Base-by-base conservation (phyloP, 2,329 filamentous ascomycete species). In the Penicillium hesseltinei region DNA sequence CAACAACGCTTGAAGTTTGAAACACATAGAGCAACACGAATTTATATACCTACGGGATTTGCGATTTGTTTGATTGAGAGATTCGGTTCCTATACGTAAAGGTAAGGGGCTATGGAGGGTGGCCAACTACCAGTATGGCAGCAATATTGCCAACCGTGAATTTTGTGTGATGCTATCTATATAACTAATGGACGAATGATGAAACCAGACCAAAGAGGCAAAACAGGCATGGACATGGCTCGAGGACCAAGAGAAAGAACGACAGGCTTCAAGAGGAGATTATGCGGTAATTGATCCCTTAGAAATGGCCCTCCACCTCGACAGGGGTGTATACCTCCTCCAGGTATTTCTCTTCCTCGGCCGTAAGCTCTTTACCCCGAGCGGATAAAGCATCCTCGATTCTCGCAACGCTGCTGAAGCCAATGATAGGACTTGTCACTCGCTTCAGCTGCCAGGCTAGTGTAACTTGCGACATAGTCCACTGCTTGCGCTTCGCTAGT, bases 331-430 rank as follows among this genome's bases (percentile, higher is more conserved):
- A 89, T n/a, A 81, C 76, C 68, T 85, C 84, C 70, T 88, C 86
- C 5, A 88, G 71, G 63, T 84, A 86, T 52, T 79, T 77, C 60
- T 83, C 78, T 66, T 89, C 86, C 58, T 88, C 83, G 0, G 81
- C 77, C 0, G 77, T 59, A 36, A 63, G 44, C 47, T 53, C 33
- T 19, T 60, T 45, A 48, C 61, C 42, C 5, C 54, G 31, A 27
- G 52, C 56, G 15, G 48, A 58, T n/a, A 60, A 47, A 27, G 57
- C 51, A 39, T 63, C 61, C 29, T 63, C 59, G 17, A 63, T 56
- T 21, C 59, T 58, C 21, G 60, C 57, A 11, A 54, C 55, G 36
- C 42, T 57, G 46, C 58, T 63, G 23, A 62, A 38, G 4, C 61
- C 61, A 43, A 63, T 48, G 40, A 63, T 63, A 39, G 59, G 59